phyloP scores from a whole-genome alignment of 257 asterid species.

The Penstemon eatonii region DNA sequence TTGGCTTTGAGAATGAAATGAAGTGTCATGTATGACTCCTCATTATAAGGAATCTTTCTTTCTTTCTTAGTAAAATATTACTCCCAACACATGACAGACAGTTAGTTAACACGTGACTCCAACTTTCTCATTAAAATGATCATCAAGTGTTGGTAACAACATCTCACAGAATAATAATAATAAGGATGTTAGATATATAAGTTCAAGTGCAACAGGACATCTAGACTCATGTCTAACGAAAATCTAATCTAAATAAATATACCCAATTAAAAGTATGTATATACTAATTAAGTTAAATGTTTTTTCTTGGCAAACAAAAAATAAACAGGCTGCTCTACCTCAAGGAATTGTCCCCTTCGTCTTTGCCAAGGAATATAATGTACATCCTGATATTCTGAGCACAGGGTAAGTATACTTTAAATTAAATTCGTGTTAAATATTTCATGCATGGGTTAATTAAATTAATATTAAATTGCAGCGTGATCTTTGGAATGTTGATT shows the following conservation, averaged over 20 bases:
- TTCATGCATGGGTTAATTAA: neutral
- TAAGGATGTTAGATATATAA: slow-evolving; percentile 9
- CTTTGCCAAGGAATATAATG: slow-evolving; percentile 62
- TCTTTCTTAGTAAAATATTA: slow-evolving; percentile 25
- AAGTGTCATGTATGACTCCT: slow-evolving; percentile 5
- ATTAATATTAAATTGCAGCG: slow-evolving; percentile 29
- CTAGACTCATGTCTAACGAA: slow-evolving; percentile 27
- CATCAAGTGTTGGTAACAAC: neutral
- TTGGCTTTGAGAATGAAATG: slow-evolving; percentile 21
- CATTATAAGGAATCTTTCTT: slow-evolving; percentile 23
- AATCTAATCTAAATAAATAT: slow-evolving; percentile 3
- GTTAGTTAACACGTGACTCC: slow-evolving; percentile 36
- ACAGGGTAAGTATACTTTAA: slow-evolving; percentile 39
- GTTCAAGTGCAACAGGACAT: slow-evolving; percentile 33
- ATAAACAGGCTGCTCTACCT: slow-evolving; percentile 56
- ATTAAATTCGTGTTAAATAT: neutral
- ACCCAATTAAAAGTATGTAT: neutral
- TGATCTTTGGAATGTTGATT: slow-evolving; percentile 57
- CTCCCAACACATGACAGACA: slow-evolving; percentile 34
- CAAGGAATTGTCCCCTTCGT: slow-evolving; percentile 70
- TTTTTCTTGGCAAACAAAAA: slow-evolving; percentile 16
- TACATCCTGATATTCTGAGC: slow-evolving; percentile 60
- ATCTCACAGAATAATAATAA: neutral
- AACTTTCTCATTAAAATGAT: slow-evolving; percentile 19
- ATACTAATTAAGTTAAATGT: neutral